phyloP scores from a whole-genome alignment of 1,284 basidiomycete genomes.

The Albatrellus sp. region DNA sequence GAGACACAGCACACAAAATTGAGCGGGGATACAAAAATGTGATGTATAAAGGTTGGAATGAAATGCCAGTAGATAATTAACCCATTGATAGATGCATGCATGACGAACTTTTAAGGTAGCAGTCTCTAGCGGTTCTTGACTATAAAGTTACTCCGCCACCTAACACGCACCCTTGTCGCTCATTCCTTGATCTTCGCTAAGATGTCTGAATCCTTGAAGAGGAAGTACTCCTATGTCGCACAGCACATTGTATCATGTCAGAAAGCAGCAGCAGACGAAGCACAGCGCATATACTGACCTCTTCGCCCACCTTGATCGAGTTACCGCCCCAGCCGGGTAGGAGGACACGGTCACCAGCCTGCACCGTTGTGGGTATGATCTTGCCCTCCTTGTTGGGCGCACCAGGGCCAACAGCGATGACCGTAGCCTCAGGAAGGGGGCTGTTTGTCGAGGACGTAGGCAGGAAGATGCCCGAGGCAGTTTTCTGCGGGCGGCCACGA shows the following conservation, averaged over 20 bases:
- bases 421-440: constrained; percentile 91
- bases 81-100: neutral
- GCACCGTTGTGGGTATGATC: constrained; percentile 69
- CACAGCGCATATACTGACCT: constrained; percentile 42
- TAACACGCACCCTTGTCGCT: constrained; percentile 10
- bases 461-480: constrained; percentile 86
- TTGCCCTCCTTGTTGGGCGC: constrained; percentile 79
- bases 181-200: constrained; percentile 95
- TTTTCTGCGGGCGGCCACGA: constrained; percentile 54
- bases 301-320: constrained; percentile 93
- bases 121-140: neutral
- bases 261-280: neutral
- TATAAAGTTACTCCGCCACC: neutral
- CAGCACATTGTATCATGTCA: neutral
- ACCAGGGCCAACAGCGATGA: constrained; percentile 92
- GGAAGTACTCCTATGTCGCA: constrained; percentile 70
- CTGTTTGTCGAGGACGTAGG: constrained; percentile 75
- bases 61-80: neutral
- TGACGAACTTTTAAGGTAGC: neutral
- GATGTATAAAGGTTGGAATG: too few relatives aligned
- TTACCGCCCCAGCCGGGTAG: constrained; percentile 95
- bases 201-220: constrained; percentile 95
- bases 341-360: constrained; percentile 86
- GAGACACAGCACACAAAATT: too few relatives aligned
- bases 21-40: too few relatives aligned